phyloP scores from a whole-genome alignment of 2,329 filamentous ascomycete genomes.

The Beauveria brongniartii region DNA sequence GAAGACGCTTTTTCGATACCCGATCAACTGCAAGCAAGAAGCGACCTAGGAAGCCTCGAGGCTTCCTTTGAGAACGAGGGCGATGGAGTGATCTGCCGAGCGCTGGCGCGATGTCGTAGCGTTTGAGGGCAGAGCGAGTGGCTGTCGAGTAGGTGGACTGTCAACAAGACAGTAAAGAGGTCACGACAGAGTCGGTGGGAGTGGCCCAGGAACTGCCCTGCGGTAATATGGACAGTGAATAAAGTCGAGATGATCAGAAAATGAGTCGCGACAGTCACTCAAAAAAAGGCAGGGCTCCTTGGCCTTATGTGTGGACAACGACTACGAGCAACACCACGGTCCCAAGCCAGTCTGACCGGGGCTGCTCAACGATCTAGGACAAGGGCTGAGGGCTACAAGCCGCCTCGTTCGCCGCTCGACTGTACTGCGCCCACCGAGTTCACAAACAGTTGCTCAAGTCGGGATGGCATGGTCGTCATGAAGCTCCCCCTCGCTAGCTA shows the following conservation, averaged over 20 bases:
- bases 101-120: neutral
- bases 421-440: neutral
- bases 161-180: neutral
- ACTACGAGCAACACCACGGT: neutral
- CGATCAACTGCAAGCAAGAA: neutral
- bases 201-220: neutral
- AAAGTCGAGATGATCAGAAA: neutral
- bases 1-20: neutral
- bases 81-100: neutral
- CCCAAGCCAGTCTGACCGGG: slow-evolving; percentile 9
- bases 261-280: neutral
- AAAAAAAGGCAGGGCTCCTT: slow-evolving; percentile 1
- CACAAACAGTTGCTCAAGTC: slow-evolving; percentile 1
- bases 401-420: neutral
- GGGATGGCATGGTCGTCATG: slow-evolving; percentile 2
- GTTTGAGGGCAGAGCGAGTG: neutral
- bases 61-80: neutral
- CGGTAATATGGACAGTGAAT: neutral
- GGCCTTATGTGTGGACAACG: slow-evolving; percentile 8
- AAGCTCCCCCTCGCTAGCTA: slow-evolving; percentile 3
- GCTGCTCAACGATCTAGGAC: slow-evolving; percentile 9
- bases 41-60: neutral
- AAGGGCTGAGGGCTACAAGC: slow-evolving; percentile 3
- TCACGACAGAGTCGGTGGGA: neutral
- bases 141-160: neutral